These are phyloP conservation scores for Yamadazyma songkhlaensis DNA, from an alignment of 1,139 yeast species.

Conservation along the genomic window DNA sequence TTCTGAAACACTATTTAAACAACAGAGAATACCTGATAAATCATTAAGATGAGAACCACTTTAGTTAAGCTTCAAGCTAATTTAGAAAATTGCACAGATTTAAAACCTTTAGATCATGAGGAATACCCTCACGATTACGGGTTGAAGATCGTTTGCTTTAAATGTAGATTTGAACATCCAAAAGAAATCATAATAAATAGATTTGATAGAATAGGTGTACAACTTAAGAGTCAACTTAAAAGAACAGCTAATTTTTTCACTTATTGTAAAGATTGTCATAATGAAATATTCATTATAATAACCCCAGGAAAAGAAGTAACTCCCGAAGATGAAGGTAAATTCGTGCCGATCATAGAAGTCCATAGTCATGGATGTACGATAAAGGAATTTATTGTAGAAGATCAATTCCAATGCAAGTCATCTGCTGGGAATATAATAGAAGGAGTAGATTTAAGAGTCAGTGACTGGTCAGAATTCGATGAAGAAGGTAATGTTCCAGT, in stretches of 20 bases:
- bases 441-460: conserved; percentile 66
- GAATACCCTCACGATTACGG: conserved; percentile 68
- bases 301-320: conserved; percentile 15
- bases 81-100: conserved; percentile 56
- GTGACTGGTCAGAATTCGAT: conserved; percentile 91
- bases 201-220: conserved; percentile 53
- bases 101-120: conserved; percentile 58
- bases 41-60: conserved; percentile 13
- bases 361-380: conserved; percentile 82
- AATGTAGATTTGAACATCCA: conserved; percentile 73
- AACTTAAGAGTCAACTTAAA: conserved; percentile 45
- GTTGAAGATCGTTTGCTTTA: conserved; percentile 68
- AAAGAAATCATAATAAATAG: conserved; percentile 66
- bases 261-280: conserved; percentile 62
- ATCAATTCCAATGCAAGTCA: conserved; percentile 55
- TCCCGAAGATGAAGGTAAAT: conserved; percentile 23
- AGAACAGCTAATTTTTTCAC: conserved; percentile 79
- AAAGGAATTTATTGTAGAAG: conserved; percentile 61
- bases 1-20: not conserved
- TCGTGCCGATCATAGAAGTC: conserved; percentile 49
- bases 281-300: conserved; percentile 9
- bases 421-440: conserved; percentile 49
- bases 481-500: conserved; percentile 75
- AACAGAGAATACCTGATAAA: not conserved
- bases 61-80: conserved; percentile 54